Base-by-base conservation (phyloP, 148 eudicot species). In the Silene uniflora region DNA sequence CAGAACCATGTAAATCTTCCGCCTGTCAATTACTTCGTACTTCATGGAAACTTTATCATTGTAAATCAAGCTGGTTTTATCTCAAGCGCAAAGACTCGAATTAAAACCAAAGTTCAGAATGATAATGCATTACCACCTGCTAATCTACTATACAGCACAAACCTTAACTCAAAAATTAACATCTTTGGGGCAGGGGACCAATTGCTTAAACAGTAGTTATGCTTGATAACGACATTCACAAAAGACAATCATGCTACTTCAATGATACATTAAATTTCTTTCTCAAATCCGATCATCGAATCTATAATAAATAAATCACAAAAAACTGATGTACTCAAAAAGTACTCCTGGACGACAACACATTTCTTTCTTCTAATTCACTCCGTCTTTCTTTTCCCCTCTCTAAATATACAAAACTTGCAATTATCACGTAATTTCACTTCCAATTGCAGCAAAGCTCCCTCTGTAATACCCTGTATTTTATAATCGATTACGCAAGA, bases 1-100 rank as follows among this genome's bases (percentile, higher is more conserved):
- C 17, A 84, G 72, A 75, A 89, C 67, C 72, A 89, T 84, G 76
- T 84, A 86, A 77, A 89, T 84, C 75, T 81, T 81, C 76, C 83
- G 76, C 67, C 77, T 81, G 29, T 85, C 81, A 64, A 87, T 75
- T n/a, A n/a, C n/a, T n/a, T n/a, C n/a, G n/a, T 23, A 89, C 78
- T 56, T 82, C 91, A 90, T 89, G 90, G 27, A 84, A 77, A 74
- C 83, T 77, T 68, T 71, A 78, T 56, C 72, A 80, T 21, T 80
- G 78, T 77, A 77, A 80, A 83, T 79, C 83, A 83, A 83, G 52
- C 75, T 58, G 54, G 56, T 78, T 62, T 55, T 71, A 27, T 35
- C 73, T 44, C 69, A 65, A 73, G 72, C 56, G 72, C 56, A 60
- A 67, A 27, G 6, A 35, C 59, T 66, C 21, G 12, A 55, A 35